Evolutionary conservation across 2,329 filamentous ascomycete genomes (phyloP), one percentile per base, ranked within the genome.

Genomic region (Exutisphaerella laricina): DNA sequence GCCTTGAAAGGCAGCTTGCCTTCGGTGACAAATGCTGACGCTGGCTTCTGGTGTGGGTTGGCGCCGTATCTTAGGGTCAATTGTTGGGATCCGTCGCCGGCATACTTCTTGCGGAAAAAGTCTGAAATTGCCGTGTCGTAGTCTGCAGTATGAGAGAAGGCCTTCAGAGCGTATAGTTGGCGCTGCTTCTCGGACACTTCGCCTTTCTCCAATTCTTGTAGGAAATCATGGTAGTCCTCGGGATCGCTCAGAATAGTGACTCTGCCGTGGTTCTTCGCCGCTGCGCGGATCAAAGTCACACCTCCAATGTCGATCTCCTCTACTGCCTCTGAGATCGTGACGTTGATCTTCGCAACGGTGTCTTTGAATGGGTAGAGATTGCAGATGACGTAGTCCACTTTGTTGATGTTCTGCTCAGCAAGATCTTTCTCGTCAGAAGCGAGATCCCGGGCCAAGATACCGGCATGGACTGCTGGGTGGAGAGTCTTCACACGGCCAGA

Each of bases 301-400:
- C 92, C 92, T 54, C 89, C 92, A 64, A 98, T 96, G 70, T 98
- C 92, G 60, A 98, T 94, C 73, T 98, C 92, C 72, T 98, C 92
- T 28, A 98, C 90, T 39, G 92, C 92, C 71, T 98, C 90, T 39
- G 87, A 81, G 51, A 98, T 86, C 49, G 90, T 97, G 60, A 98
- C 92, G 62, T 95, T 94, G 73, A 94, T 82, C 77, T 96, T 94
- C 59, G 88, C 85, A 58, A 98, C 82, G 22, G 92, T 98, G 66
- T 97, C 89, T 74, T 96, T 96, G 81, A 98, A 98, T 9, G 92
- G 92, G 70, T 98, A 97, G 43, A 98, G 78, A 72, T 98, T 98
- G 83, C 92, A 97, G 65, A 98, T 68, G 41, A 95, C 88, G 59
- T 84, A 94, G 77, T 94, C 88, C 47, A 95, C 88, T 72, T 94